A percentile compares a stretch with the other conserved stretches of the same genome.
phyloP scores from a whole-genome alignment of 805 yeast genomes.

The Starmerella apis region DNA sequence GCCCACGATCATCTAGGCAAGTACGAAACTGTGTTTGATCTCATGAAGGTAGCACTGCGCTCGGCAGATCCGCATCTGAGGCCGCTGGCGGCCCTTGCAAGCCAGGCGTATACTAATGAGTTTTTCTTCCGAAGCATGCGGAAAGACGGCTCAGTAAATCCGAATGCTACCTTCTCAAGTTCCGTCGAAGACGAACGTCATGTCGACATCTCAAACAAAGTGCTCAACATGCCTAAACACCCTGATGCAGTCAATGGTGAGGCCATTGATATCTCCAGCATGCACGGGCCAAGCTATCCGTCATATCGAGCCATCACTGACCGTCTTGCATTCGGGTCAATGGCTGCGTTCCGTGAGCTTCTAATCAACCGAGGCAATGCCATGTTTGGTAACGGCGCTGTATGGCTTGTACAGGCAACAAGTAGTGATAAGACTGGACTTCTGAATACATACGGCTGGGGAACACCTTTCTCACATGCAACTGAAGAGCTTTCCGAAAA shows the following conservation, averaged over 20 bases:
- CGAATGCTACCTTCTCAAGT: conserved; percentile 23
- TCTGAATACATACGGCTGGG: conserved; percentile 82
- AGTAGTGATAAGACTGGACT: conserved; percentile 41
- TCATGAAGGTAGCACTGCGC: conserved; percentile 16
- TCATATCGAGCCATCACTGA: conserved; percentile 17
- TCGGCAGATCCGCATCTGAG: conserved; percentile 20
- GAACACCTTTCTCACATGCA: conserved; percentile 53
- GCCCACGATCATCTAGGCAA: conserved; percentile 13
- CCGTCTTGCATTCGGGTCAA: conserved; percentile 55
- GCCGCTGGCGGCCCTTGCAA: conserved; percentile 64
- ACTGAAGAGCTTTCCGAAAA: conserved; percentile 5
- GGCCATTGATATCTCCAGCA: conserved; percentile 2
- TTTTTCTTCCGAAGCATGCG: conserved; percentile 43
- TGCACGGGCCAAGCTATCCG: conserved; percentile 12
- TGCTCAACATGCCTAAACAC: conserved; percentile 23
- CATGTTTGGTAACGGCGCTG: conserved; percentile 81
- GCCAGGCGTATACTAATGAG: conserved; percentile 81
- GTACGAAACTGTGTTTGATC: conserved; percentile 9
- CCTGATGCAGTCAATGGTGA: conserved; percentile 3
- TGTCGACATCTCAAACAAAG: conserved; percentile 24
- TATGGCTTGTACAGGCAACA: conserved; percentile 68
- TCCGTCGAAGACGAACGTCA: conserved; percentile 20
- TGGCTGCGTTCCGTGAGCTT: conserved; percentile 66
- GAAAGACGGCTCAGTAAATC: conserved; percentile 24
- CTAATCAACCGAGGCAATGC: conserved; percentile 60